Evolutionary conservation across 2,329 filamentous ascomycete genomes (phyloP).

Genomic region (Fusarium metavorans): DNA sequence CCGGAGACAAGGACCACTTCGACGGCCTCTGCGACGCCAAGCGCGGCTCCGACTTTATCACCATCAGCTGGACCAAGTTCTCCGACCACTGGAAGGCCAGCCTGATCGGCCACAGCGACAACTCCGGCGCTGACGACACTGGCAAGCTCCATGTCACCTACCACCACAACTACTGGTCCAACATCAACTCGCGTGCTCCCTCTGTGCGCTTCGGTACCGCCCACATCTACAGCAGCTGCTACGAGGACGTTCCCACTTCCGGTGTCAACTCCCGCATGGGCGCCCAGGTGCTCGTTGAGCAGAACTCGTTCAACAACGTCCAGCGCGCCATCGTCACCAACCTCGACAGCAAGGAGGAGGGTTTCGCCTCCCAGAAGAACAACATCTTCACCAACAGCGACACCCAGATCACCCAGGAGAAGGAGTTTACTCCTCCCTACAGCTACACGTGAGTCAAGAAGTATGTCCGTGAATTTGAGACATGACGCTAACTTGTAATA

Average conservation of each 20-base stretch:
- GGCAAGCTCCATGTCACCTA: conserved; percentile 69
- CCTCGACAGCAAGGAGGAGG: conserved; percentile 59
- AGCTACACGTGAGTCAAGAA: conserved; percentile 50
- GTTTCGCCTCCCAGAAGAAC: conserved; percentile 57
- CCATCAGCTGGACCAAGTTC: conserved; percentile 45
- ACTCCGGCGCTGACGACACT: conserved; percentile 61
- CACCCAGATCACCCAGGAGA: conserved; percentile 50
- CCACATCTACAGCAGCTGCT: conserved; percentile 68
- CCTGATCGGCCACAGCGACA: conserved; percentile 69
- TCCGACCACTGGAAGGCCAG: conserved; percentile 69
- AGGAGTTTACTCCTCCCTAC: conserved; percentile 50
- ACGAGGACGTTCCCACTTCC: conserved; percentile 55
- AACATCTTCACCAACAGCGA: conserved; percentile 58
- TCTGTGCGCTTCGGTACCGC: conserved; percentile 69
- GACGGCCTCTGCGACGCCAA: conserved; percentile 71
- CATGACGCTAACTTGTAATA: background rate
- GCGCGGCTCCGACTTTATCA: conserved; percentile 67
- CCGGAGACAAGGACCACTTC: conserved; percentile 71
- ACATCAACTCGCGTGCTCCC: conserved; percentile 64
- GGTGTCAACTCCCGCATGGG: conserved; percentile 66
- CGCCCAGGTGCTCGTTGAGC: conserved; percentile 66
- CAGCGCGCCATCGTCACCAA: conserved; percentile 55
- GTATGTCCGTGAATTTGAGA: background rate
- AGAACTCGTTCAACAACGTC: conserved; percentile 60
- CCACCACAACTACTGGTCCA: conserved; percentile 66